Base-by-base conservation (phyloP, 1,284 basidiomycete genomes). In the Apiotrichum montevideense region DNA sequence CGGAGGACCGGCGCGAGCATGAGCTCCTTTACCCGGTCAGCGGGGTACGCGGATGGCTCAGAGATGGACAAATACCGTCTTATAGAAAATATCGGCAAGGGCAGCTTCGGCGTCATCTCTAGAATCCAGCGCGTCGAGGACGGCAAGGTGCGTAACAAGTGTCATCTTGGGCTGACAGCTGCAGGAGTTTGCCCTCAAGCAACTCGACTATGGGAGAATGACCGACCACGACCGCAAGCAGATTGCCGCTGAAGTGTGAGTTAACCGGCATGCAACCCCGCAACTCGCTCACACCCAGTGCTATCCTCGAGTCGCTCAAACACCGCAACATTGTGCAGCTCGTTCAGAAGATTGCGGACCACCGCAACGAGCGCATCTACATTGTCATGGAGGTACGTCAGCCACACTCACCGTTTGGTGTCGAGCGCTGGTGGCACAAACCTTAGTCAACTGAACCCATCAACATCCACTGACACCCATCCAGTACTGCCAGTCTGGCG, bases 241-340 rank as follows among this genome's bases (percentile, higher is more conserved):
- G 74, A 93, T 98, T 58, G 88, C 95, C 4, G 85, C 93, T n/a
- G 95, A 98, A 84, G 94, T 98, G 91, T 95, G 72, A 70, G 89
- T 82, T 39, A 40, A 29, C 39, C 21, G 21, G 21, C 21, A 21
- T 21, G 21, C 21, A 21, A 32, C 46, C 14, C 14, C 45, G n/a
- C 10, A 11, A 5, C 32, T 9, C 29, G 13, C 3, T 21, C 41
- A 10, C 42, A 41, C 40, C 29, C 42, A 96, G 92, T 46, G 96
- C 96, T 70, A 98, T 98, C 66, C 83, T 98, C 57, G 95, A 96
- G 76, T 90, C 93, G 66, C 81, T 98, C 15, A 84, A 90, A 66
- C 90, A 98, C 75, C 88, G 90, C 68, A 88, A 98, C 75, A 97
- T 98, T 62, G 95, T 98, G 21, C 69, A 73, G 58, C 67, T 76